Evolutionary conservation across 805 yeast genomes (phyloP).

Genomic region (Cyberlindnera euphorbiae): DNA sequence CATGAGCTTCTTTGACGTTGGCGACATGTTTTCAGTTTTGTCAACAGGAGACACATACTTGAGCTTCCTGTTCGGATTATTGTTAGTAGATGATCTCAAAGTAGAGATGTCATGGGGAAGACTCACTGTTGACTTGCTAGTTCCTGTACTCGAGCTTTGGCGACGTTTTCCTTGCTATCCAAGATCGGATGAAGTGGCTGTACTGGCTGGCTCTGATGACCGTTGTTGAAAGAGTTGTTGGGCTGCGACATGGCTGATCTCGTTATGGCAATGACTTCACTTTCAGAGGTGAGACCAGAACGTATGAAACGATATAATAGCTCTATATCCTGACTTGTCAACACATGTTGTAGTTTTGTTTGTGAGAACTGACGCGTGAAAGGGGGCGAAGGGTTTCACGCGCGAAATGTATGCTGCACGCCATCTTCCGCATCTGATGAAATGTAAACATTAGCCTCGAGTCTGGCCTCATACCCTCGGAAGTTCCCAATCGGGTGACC

Average conservation of each 20-base stretch:
- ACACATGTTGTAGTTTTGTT: no score
- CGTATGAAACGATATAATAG: no score
- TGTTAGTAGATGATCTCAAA: conserved; percentile 8
- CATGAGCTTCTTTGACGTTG: conserved; percentile 27
- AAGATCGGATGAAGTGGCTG: conserved; percentile 28
- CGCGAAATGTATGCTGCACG: no score
- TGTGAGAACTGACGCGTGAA: no score
- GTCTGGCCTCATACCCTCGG: conserved; percentile 2
- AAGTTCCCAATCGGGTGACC: background rate
- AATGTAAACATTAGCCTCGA: conserved; percentile 18
- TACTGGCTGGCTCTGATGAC: conserved; percentile 13
- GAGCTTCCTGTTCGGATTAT: conserved; percentile 17
- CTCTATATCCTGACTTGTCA: no score
- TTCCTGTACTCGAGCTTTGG: conserved; percentile 27
- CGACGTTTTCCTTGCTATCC: conserved; percentile 25
- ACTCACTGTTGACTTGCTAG: conserved; percentile 27
- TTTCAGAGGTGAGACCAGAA: no score
- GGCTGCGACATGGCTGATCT: no score
- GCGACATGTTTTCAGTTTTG: conserved; percentile 25
- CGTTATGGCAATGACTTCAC: no score
- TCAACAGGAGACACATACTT: conserved; percentile 28
- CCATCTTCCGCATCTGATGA: conserved; percentile 13
- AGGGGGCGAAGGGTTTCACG: background rate
- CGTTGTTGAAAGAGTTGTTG: background rate
- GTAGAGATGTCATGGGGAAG: background rate